phyloP scores from a whole-genome alignment of 306 rosid species.

The Castanea sativa region DNA sequence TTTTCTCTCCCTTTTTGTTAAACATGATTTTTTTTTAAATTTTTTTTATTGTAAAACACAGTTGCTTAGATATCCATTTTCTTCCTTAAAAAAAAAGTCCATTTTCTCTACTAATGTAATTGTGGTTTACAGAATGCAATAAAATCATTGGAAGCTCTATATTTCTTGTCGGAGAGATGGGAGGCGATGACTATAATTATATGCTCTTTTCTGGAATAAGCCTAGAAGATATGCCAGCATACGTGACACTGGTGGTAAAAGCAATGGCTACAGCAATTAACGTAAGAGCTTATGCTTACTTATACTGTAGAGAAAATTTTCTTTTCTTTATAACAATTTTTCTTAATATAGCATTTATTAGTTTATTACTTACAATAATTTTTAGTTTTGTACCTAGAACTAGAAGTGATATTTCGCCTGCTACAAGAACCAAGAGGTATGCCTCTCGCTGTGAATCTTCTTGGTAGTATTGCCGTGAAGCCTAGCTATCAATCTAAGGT shows the following conservation, averaged over 20 bases:
- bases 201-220: slow-evolving; percentile 6
- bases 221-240: slow-evolving; percentile 27
- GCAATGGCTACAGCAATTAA: slow-evolving; percentile 31
- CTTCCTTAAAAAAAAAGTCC: not conserved
- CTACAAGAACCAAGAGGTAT: too few relatives aligned
- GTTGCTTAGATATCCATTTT: too few relatives aligned
- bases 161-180: slow-evolving; percentile 59
- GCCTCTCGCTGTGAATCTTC: too few relatives aligned
- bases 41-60: too few relatives aligned
- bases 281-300: slow-evolving; percentile 22
- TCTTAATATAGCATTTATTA: not conserved
- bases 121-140: slow-evolving; percentile 37
- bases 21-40: too few relatives aligned
- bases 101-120: not conserved
- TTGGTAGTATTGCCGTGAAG: too few relatives aligned
- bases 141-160: slow-evolving; percentile 36
- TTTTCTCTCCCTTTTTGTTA: too few relatives aligned
- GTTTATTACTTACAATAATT: too few relatives aligned
- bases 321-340: not conserved
- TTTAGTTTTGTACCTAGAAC: too few relatives aligned
- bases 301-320: not conserved
- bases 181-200: slow-evolving; percentile 57
- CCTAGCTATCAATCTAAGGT: too few relatives aligned
- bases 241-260: slow-evolving; percentile 34
- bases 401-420: too few relatives aligned